These are phyloP conservation scores for Zychaea mexicana DNA, from an alignment of 371 early-diverging fungal species.

Conservation along the genomic window DNA sequence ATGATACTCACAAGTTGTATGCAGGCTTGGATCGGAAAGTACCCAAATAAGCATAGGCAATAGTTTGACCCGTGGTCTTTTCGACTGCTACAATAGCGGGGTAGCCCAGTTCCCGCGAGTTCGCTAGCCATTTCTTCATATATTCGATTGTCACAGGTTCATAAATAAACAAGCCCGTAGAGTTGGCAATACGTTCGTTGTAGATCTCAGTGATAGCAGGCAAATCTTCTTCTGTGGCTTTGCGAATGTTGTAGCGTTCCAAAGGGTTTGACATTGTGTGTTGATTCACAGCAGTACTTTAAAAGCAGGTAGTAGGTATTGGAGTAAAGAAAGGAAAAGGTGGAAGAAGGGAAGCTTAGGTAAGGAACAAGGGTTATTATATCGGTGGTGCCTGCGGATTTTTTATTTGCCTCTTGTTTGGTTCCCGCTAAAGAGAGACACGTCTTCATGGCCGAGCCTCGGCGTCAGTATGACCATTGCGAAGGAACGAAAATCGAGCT, in stretches of 20 bases:
- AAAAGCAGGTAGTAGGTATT: not conserved
- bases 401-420: not conserved
- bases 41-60: constrained; percentile 40
- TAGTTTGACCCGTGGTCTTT: constrained; percentile 29
- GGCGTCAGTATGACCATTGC: not conserved
- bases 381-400: not conserved
- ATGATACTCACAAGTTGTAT: constrained; percentile 32
- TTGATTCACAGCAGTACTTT: not conserved
- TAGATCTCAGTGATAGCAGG: constrained; percentile 44
- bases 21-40: constrained; percentile 42
- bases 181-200: constrained; percentile 53
- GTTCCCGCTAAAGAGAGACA: not conserved
- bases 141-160: constrained; percentile 41
- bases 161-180: constrained; percentile 48
- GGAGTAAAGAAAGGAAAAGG: constrained; percentile 2
- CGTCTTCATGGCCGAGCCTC: not conserved
- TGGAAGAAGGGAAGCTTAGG: not conserved
- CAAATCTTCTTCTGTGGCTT: constrained; percentile 35
- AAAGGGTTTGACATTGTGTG: constrained; percentile 20
- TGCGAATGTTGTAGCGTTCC: constrained; percentile 35
- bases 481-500: not conserved
- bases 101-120: constrained; percentile 29
- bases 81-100: constrained; percentile 50
- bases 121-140: constrained; percentile 40
- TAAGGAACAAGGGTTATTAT: not conserved